phyloP scores from a whole-genome alignment of 352 stramenopile genomes.

The Globisporangium cystogenes region DNA sequence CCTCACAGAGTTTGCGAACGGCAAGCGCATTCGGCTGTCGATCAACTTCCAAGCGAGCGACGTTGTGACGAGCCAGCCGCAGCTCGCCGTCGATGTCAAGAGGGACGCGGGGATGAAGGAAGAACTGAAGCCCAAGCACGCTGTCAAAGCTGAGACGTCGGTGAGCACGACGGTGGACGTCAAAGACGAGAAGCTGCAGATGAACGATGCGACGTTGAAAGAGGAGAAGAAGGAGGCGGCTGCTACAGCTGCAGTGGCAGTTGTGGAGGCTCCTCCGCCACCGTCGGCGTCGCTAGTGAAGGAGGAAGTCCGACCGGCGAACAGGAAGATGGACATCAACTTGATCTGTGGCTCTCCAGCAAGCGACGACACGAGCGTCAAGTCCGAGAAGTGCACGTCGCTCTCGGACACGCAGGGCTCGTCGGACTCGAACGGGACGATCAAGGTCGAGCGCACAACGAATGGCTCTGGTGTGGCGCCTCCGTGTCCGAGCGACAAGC shows the following conservation, averaged over 20 bases:
- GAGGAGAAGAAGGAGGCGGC: neutral
- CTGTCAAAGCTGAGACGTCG: too few relatives aligned
- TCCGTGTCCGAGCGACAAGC: too few relatives aligned
- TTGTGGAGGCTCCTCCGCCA: neutral
- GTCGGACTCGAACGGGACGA: neutral
- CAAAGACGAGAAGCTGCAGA: neutral
- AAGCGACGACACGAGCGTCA: constrained; percentile 15
- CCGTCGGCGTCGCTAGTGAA: neutral
- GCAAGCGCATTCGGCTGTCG: constrained; percentile 71
- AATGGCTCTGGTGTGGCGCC: too few relatives aligned
- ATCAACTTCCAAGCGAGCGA: constrained; percentile 53
- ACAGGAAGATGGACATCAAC: constrained; percentile 45
- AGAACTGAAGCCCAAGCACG: neutral
- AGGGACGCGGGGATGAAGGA: neutral
- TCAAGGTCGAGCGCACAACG: constrained; percentile 6
- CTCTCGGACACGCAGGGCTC: constrained; percentile 1
- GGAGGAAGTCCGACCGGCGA: constrained; percentile 9
- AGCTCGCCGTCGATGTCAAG: neutral
- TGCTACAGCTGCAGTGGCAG: neutral
- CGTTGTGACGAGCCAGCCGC: neutral
- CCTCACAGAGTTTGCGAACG: constrained; percentile 63
- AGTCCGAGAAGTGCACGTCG: neutral
- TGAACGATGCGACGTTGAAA: neutral
- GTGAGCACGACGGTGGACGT: too few relatives aligned
- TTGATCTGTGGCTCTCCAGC: constrained; percentile 23